Percentiles rank a stretch among this genome's conserved stretches.
Evolutionary conservation across 768 basidiomycete genomes (phyloP).

Genomic region (Butyriboletus loyo): DNA sequence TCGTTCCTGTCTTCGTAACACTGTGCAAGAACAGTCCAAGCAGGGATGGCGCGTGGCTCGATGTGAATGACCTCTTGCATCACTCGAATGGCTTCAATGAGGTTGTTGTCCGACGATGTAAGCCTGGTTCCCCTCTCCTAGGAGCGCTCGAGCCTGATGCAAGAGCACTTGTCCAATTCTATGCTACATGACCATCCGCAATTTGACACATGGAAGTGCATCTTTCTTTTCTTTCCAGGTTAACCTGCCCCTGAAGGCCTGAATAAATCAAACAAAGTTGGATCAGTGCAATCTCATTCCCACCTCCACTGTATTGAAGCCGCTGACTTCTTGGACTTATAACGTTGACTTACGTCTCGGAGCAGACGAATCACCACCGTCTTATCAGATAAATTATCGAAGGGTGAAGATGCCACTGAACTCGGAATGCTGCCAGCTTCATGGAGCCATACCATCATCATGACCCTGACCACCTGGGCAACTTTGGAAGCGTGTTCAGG

Average conservation of each 20-base stretch:
- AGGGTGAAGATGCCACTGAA: neutral
- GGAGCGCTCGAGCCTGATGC: conserved; percentile 20
- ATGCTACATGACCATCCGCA: neutral
- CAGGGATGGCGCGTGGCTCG: conserved; percentile 76
- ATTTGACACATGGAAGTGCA: too few species aligned
- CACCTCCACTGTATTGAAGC: too few species aligned
- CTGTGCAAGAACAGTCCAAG: conserved; percentile 65
- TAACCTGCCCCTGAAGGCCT: too few species aligned
- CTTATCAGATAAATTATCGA: neutral
- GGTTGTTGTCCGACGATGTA: conserved; percentile 73
- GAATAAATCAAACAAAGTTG: too few species aligned
- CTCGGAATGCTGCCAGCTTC: neutral
- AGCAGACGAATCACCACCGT: neutral
- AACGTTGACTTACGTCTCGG: neutral
- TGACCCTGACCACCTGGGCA: neutral
- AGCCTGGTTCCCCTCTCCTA: conserved; percentile 85
- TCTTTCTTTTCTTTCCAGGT: too few species aligned
- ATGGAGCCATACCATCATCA: neutral
- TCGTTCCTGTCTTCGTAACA: conserved; percentile 9
- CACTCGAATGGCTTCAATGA: conserved; percentile 64
- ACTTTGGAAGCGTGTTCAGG: neutral
- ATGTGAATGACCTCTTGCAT: conserved; percentile 93
- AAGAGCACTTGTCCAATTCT: conserved; percentile 5
- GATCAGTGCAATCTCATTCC: too few species aligned
- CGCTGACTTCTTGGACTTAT: too few species aligned